A percentile compares a stretch with the other conserved stretches of the same genome.
phyloP scores from a whole-genome alignment of 768 basidiomycete species.

The Tricholoma bakamatsutake region DNA sequence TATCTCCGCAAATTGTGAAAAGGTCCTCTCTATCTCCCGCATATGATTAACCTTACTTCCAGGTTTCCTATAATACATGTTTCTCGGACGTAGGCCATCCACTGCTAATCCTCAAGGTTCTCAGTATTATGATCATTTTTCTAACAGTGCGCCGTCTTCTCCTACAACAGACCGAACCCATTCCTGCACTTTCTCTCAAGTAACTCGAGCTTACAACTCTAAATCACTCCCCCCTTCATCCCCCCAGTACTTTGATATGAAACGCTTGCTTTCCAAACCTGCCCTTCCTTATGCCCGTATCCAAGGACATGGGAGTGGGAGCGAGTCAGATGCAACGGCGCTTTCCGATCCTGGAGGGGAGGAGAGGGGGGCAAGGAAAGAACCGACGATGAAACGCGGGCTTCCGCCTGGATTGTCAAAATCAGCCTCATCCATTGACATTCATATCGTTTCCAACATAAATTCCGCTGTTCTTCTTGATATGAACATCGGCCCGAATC shows the following conservation, averaged over 20 bases:
- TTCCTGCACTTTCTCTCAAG: background rate
- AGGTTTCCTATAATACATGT: background rate
- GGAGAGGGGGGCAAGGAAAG: background rate
- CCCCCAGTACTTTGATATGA: slow-evolving; percentile 13
- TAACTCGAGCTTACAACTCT: background rate
- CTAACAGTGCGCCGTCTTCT: background rate
- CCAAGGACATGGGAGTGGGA: slow-evolving; percentile 1
- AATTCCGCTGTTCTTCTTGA: background rate
- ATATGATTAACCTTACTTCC: background rate
- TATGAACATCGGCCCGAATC: background rate
- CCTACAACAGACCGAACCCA: background rate
- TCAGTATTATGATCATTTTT: background rate
- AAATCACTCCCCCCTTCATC: background rate
- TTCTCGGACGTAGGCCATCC: background rate
- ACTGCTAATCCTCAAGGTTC: background rate
- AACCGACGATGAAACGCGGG: background rate
- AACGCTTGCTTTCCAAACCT: slow-evolving; percentile 18
- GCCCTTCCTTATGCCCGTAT: slow-evolving; percentile 13
- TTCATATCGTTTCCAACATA: background rate
- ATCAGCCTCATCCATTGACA: background rate
- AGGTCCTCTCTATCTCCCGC: background rate
- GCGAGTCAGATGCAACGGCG: slow-evolving; percentile 12
- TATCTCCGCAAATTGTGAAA: background rate
- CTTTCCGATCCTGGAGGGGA: background rate
- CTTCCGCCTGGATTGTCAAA: background rate